Conservation (phyloP, 352 stramenopile genomes). For the Pythium biforme region DNA sequence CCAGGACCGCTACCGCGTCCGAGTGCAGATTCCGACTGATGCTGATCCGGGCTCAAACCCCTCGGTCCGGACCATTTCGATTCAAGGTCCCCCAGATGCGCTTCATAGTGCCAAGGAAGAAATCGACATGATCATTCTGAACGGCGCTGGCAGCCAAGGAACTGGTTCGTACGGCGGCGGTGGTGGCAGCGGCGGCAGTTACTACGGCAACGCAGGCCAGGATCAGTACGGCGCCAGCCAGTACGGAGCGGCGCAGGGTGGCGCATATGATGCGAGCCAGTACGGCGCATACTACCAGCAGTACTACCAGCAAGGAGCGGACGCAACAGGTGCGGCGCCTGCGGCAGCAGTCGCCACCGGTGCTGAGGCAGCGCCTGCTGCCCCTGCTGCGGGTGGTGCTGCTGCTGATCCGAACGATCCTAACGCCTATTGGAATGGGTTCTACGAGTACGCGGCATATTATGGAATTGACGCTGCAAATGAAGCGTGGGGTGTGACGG, state of each 20-base stretch:
- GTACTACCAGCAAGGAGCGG: constrained; percentile 50
- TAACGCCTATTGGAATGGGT: constrained; percentile 89
- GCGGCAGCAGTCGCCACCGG: constrained; percentile 21
- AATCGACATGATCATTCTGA: constrained; percentile 76
- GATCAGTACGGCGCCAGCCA: constrained; percentile 51
- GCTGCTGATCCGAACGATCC: constrained; percentile 80
- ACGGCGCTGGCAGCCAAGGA: constrained; percentile 55
- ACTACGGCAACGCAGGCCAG: constrained; percentile 42
- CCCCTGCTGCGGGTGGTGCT: constrained; percentile 21
- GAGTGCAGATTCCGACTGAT: constrained; percentile 90
- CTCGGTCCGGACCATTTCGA: constrained; percentile 83
- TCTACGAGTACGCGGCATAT: constrained; percentile 88
- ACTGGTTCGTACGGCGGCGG: constrained; percentile 29
- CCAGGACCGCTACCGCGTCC: constrained; percentile 78
- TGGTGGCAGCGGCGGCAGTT: constrained; percentile 26
- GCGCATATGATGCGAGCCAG: constrained; percentile 49
- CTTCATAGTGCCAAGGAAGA: constrained; percentile 73
- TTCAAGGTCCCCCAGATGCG: constrained; percentile 60
- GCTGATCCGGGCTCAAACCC: constrained; percentile 80
- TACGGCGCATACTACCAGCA: constrained; percentile 82
- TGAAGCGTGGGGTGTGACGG: constrained; percentile 80
- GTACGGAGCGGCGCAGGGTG: constrained; percentile 10
- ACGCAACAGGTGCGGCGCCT: constrained; percentile 26
- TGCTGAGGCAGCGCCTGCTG: constrained; percentile 2
- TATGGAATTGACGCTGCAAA: constrained; percentile 86